phyloP scores from a whole-genome alignment of 345 rosid species.

The Rhodamnia rubescens region DNA sequence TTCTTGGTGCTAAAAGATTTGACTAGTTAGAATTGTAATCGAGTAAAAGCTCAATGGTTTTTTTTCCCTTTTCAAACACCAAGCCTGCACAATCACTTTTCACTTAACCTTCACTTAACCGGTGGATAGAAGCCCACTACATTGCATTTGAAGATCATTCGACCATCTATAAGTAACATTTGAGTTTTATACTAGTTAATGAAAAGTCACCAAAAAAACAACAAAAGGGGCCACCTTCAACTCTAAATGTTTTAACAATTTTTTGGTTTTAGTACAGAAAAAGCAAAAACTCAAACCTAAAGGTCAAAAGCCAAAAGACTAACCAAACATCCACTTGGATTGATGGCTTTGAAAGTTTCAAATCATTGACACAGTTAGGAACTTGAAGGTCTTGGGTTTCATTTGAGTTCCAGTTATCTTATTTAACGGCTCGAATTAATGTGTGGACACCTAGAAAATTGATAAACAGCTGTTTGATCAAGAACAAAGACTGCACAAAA shows the following conservation, averaged over 20 bases:
- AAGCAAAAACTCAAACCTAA: not conserved
- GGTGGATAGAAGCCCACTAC: not conserved
- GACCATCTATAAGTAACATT: not conserved
- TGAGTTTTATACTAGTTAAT: not conserved
- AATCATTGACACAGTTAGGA: not conserved
- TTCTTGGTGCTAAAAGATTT: not conserved
- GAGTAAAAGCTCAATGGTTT: not conserved
- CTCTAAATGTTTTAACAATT: not conserved
- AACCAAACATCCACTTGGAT: not conserved
- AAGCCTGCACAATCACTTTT: not conserved
- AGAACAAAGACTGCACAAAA: not conserved
- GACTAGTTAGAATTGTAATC: not conserved
- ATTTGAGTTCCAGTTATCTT: not conserved
- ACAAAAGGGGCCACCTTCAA: not conserved
- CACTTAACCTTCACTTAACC: not conserved
- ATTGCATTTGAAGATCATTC: not conserved
- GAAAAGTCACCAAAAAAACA: not conserved
- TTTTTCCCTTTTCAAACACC: not conserved
- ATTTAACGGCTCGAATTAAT: not conserved
- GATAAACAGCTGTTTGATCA: not conserved
- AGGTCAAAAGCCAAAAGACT: not conserved
- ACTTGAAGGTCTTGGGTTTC: not conserved
- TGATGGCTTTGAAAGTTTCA: not conserved
- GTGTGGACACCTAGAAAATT: not conserved
- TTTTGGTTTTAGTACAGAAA: not conserved